phyloP scores from a whole-genome alignment of 2,329 filamentous ascomycete species.

The Bipolaris sorokiniana region DNA sequence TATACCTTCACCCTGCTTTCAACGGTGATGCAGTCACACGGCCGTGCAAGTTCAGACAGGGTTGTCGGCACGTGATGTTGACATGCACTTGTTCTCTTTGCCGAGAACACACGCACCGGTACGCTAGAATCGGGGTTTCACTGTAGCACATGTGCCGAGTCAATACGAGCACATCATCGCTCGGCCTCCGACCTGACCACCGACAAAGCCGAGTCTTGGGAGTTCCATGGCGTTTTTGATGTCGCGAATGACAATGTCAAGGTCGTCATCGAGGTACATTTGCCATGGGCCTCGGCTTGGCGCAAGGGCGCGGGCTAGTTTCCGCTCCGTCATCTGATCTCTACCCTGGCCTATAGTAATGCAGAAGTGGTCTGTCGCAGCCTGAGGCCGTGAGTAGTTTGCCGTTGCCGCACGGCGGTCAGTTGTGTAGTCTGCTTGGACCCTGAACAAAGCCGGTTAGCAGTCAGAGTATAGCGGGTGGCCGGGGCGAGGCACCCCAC shows the following conservation, averaged over 20 bases:
- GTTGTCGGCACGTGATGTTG: slow-evolving; percentile 7
- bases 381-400: neutral
- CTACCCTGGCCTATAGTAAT: slow-evolving; percentile 9
- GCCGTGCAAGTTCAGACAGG: no score
- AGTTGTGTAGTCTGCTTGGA: neutral
- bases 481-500: neutral
- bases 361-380: neutral
- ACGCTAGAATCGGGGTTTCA: slow-evolving; percentile 10
- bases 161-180: neutral
- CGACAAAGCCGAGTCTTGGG: neutral
- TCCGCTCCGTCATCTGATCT: slow-evolving; percentile 5
- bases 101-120: slow-evolving; percentile 1
- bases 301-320: neutral
- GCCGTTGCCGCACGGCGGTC: neutral
- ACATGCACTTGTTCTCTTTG: slow-evolving; percentile 1
- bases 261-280: slow-evolving; percentile 3
- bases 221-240: neutral
- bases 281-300: neutral
- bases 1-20: neutral
- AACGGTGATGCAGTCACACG: neutral
- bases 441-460: neutral
- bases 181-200: neutral
- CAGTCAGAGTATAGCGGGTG: neutral
- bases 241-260: slow-evolving; percentile 5
- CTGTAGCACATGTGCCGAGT: neutral